Base-by-base conservation (phyloP, 345 rosid genomes). In the Populus ilicifolia region DNA sequence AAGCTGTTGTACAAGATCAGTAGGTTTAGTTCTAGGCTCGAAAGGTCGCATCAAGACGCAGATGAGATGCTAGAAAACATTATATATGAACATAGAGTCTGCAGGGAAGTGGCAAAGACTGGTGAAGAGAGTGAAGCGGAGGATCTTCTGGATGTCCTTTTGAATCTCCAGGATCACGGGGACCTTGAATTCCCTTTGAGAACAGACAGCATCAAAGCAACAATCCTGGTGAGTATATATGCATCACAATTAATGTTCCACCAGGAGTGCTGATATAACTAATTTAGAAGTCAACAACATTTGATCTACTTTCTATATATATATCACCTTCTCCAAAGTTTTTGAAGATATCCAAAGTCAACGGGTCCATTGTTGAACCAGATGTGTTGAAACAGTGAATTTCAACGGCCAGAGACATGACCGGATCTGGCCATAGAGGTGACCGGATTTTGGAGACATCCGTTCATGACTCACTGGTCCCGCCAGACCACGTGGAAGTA, bases 131-230 rank as follows among this genome's bases (percentile, higher is more conserved):
- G 7, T 6, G 63, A 67, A 46, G 72, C 11, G 13, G 78, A 67
- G 9, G 61, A 67, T 43, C 66, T 76, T 30, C 1, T 72, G 3
- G 77, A 77, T 80, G 71, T 75, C 14, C 77, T 80, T 61, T 23
- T 80, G 39, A 50, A 75, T 23, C 67, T 81, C 18, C 78, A 77
- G 20, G 67, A 65, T 41, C 16, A 73, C 12, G 75, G 75, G n/a
- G 25, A 73, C 33, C 67, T 68, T 18, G 72, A 70, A 52, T 27
- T 67, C 17, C 77, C 78, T 5, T 20, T 69, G 16, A 69, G 65
- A 12, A 56, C 68, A 10, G 65, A 74, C 13, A 50, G 27, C 50
- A 70, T 77, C 71, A 81, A 81, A 74, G 81, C 74, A 43, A 70
- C 70, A 1, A 59, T 77, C 36, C n/a, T 68, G 80, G 77, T 76